Evolutionary conservation across 83 land plant species (phyloP), one percentile per base, ranked within the genome.

Genomic region (Thuja plicata): DNA sequence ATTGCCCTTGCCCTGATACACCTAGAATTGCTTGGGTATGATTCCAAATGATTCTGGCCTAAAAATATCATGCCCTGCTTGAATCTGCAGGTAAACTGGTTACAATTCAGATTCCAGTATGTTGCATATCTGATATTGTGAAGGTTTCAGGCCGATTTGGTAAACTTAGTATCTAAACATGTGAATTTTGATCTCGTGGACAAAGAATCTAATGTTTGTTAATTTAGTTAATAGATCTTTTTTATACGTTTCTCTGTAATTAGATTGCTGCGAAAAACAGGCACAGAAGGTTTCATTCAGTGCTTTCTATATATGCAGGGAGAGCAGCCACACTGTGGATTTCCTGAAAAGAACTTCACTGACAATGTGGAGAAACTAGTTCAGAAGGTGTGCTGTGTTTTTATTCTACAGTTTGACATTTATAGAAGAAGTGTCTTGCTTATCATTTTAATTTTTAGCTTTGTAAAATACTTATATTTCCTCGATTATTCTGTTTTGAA

Each of bases 291-390:
- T 82, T 82, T 82, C 83, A 45, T 45, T 45, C 13, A 82, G 30
- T 45, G 85, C 74, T 73, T 12, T 78, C 52, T 86, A 45, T 8
- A n/a, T 83, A 86, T 81, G 77, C 90, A 98, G 99, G 99, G 99
- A 88, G 95, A 95, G 41, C 99, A 98, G 91, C 99, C 99, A 71
- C 99, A 98, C 88, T 98, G 99, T 92, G 99, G 99, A 45, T 98
- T 98, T 93, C 99, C 99, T n/a, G 99, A 98, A 85, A 96, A 95
- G 90, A 98, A 96, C 88, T 98, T 95, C 90, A 90, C 96, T 54
- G 92, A 94, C 87, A 93, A 98, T 94, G 94, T 94, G 40, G 98
- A 97, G 84, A 98, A 97, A 86, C 88, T 98, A 92, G 99, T 97
- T 85, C 92, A 91, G 77, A 96, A 97, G 99, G 99, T 98, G 87